These are phyloP conservation scores for Cryptococcus neoformans DNA, from an alignment of 1,284 basidiomycete genomes.

Conservation along the genomic window DNA sequence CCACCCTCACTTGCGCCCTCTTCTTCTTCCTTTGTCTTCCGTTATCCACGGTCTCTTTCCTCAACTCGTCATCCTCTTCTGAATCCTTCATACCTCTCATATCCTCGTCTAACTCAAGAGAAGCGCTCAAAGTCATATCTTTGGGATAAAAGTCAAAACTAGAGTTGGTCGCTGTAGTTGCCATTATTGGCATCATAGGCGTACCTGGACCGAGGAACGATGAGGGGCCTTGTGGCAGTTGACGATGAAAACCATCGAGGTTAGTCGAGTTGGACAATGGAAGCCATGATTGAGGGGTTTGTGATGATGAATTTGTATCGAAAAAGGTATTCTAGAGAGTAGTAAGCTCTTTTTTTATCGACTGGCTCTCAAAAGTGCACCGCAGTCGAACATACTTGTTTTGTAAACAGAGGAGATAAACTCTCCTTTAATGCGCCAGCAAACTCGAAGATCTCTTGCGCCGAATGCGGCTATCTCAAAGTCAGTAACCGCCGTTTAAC, in stretches of 20 bases:
- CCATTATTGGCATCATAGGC: neutral
- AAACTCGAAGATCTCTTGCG: conserved; percentile 6
- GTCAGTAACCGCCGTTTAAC: neutral
- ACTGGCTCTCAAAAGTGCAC: too few relatives aligned
- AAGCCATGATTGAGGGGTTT: too few relatives aligned
- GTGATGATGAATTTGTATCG: too few relatives aligned
- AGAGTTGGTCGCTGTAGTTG: neutral
- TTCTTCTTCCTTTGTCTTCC: conserved; percentile 22
- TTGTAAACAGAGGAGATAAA: neutral
- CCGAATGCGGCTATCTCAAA: conserved; percentile 11
- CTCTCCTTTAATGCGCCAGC: neutral
- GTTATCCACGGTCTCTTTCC: neutral
- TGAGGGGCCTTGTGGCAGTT: too few relatives aligned
- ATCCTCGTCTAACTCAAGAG: neutral
- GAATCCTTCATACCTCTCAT: neutral
- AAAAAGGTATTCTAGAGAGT: too few relatives aligned
- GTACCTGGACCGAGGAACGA: too few relatives aligned
- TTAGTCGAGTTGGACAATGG: too few relatives aligned
- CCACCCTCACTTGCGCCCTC: conserved; percentile 38
- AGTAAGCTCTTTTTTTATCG: too few relatives aligned
- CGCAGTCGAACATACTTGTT: too few relatives aligned
- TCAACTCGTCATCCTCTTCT: neutral
- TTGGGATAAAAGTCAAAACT: neutral
- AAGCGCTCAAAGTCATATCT: neutral
- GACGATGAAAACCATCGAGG: too few relatives aligned